phyloP scores from a whole-genome alignment of 345 rosid genomes.

The Heritiera littoralis region DNA sequence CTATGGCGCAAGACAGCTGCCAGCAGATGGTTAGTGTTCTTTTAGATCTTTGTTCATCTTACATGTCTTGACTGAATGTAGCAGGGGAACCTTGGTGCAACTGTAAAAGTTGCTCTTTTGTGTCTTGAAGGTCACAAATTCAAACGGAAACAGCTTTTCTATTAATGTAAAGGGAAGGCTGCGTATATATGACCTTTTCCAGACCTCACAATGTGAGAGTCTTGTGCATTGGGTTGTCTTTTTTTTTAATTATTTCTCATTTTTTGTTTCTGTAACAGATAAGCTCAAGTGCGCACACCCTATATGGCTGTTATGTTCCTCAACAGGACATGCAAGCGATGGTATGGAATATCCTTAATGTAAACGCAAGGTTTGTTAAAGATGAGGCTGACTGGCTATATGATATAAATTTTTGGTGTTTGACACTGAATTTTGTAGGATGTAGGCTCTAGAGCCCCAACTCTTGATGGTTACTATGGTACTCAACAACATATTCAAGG shows the following conservation, averaged over 20 bases:
- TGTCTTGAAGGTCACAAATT: too few species aligned
- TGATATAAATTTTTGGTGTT: constrained; percentile 8
- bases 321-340: constrained; percentile 44
- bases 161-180: too few species aligned
- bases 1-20: constrained; percentile 40
- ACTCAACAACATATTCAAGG: constrained; percentile 47
- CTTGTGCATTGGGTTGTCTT: too few species aligned
- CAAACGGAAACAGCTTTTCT: too few species aligned
- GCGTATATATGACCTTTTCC: too few species aligned
- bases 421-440: constrained; percentile 33
- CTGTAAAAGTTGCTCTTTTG: too few species aligned
- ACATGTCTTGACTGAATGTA: constrained; percentile 10
- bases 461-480: constrained; percentile 43
- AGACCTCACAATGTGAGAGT: too few species aligned
- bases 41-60: constrained; percentile 3
- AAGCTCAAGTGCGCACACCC: constrained; percentile 43
- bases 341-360: constrained; percentile 28
- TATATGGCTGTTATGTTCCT: constrained; percentile 46
- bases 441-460: constrained; percentile 47
- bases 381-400: background rate
- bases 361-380: background rate
- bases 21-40: constrained; percentile 42
- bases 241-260: background rate
- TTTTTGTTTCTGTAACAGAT: constrained; percentile 26
- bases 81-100: background rate